Evolutionary conservation across 805 yeast genomes (phyloP), one percentile per base, ranked within the genome.

Genomic region (Maudiozyma pseudohumilis): DNA sequence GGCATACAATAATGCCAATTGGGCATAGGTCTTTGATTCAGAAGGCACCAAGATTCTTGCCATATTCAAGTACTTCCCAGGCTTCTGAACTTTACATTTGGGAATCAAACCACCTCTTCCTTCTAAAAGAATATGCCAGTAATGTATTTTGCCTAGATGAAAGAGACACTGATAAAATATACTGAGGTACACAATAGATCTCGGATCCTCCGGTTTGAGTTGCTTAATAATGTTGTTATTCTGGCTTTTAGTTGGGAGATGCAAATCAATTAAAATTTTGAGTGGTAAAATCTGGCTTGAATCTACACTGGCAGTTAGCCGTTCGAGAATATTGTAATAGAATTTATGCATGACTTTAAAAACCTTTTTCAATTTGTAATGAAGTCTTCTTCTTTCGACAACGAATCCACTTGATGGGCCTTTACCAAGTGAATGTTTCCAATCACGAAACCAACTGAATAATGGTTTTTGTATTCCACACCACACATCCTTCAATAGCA

Each of bases 321-420:
- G 29, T 35, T 50, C 54, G 31, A 76, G 48, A 13, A 77, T 38
- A 6, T 46, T 57, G 21, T 50, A 53, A 51, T 77, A 79, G 48
- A 77, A 77, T 13, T 61, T 64, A 36, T 61, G 61, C 3, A 70
- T 65, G 23, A 66, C 63, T 40, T 71, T 69, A 34, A 68, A 60
- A 36, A 68, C 67, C 47, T 74, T 78, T 15, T 61, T 59, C 48
- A 72, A 71, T 37, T 58, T 63, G 18, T 68, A 74, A 46, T 72
- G 68, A 29, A 76, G 43, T 44, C 74, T 77, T 40, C 83, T 57
- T 38, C 72, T 52, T 48, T 78, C 83, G 2, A 79, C 80, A 4
- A 67, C 3, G 13, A 19, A 17, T 4, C 16, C 13, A 29, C 15
- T 10, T 12, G 9, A 19, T 12, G 10, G 12, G 10, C 15, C 10